A percentile compares a stretch with the other conserved stretches of the same genome.
Conservation (phyloP, 2,329 filamentous ascomycete species). For the Claviceps sp. region DNA sequence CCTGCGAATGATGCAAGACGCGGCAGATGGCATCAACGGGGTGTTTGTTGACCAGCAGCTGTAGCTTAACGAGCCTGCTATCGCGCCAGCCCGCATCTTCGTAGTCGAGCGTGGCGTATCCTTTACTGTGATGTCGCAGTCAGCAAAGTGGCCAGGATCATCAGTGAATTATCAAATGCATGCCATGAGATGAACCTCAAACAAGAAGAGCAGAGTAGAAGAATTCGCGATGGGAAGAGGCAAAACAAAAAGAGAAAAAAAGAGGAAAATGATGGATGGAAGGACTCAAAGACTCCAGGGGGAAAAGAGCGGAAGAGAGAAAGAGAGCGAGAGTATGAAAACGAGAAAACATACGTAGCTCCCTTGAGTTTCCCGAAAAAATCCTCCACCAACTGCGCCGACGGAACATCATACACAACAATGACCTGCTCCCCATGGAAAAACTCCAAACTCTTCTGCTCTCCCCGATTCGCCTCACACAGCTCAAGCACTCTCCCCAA, state of each 20-base stretch:
- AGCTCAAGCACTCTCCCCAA: constrained; percentile 89
- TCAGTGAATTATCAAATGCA: no score
- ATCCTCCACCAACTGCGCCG: constrained; percentile 86
- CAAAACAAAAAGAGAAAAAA: neutral
- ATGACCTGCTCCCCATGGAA: constrained; percentile 91
- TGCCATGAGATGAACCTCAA: no score
- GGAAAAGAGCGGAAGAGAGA: no score
- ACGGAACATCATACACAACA: constrained; percentile 77
- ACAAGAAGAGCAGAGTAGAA: no score
- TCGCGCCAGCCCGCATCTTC: constrained; percentile 54
- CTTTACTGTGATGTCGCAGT: constrained; percentile 38
- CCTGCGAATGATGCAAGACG: constrained; percentile 72
- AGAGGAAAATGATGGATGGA: no score
- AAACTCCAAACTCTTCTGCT: constrained; percentile 78
- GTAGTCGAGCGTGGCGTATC: constrained; percentile 70
- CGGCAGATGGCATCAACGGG: constrained; percentile 92
- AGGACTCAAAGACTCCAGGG: no score
- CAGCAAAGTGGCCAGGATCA: no score
- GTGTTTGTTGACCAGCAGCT: constrained; percentile 83
- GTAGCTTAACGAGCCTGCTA: constrained; percentile 74
- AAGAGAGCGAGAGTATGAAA: no score
- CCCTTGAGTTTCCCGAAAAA: constrained; percentile 96
- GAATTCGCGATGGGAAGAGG: no score
- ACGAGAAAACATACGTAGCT: constrained; percentile 38
- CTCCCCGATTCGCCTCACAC: constrained; percentile 78